These are phyloP conservation scores for Penicillium paneum DNA, from an alignment of 2,329 filamentous ascomycete genomes.

Conservation along the genomic window DNA sequence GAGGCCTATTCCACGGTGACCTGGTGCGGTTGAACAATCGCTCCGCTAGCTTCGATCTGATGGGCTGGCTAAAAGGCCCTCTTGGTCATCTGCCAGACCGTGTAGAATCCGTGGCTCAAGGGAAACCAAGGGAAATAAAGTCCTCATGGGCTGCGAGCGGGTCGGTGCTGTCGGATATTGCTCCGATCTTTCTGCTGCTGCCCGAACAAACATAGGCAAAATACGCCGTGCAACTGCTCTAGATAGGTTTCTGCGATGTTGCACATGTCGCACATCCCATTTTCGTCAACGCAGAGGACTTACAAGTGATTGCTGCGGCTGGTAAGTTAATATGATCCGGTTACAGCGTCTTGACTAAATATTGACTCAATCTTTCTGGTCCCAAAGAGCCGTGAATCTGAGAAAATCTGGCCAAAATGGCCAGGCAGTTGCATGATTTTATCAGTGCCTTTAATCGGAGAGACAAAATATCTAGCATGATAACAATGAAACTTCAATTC, in stretches of 20 bases:
- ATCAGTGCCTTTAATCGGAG: conserved; percentile 17
- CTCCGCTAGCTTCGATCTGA: conserved; percentile 15
- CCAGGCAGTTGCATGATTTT: conserved; percentile 67
- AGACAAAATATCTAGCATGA: neutral
- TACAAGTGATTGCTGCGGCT: conserved; percentile 57
- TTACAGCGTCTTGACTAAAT: neutral
- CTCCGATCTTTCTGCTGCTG: conserved; percentile 1
- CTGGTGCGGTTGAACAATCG: conserved; percentile 17
- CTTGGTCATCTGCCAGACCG: conserved; percentile 14
- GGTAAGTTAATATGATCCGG: conserved; percentile 11
- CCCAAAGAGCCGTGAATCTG: conserved; percentile 59
- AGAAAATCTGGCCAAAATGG: conserved; percentile 56
- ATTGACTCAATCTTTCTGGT: conserved; percentile 56
- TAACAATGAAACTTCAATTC: conserved; percentile 2
- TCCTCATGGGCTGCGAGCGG: conserved; percentile 13
- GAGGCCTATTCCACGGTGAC: conserved; percentile 22
- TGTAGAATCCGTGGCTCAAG: conserved; percentile 18
- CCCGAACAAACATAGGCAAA: conserved; percentile 29
- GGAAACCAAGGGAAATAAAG: conserved; percentile 18
- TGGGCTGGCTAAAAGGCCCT: conserved; percentile 19
- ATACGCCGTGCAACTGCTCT: conserved; percentile 66
- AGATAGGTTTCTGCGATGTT: conserved; percentile 56
- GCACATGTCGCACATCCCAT: conserved; percentile 71
- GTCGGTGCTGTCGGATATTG: conserved; percentile 21
- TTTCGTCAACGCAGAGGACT: conserved; percentile 64